Conservation (phyloP, 495 filamentous ascomycete species). For the Daldinia vernicosa region DNA sequence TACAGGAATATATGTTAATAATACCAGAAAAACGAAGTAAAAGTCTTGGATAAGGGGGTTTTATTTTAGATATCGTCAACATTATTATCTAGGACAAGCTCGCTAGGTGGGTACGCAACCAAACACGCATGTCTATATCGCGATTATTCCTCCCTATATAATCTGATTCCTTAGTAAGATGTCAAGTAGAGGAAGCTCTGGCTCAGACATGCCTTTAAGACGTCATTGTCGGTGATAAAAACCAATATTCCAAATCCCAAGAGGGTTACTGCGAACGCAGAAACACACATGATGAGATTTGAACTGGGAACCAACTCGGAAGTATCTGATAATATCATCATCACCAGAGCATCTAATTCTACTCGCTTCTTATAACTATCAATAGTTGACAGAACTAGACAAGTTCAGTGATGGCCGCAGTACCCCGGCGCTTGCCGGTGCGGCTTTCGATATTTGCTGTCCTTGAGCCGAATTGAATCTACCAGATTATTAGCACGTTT, state of each 20-base stretch:
- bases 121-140: not conserved
- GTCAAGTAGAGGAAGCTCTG: conserved; percentile 15
- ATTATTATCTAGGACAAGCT: not conserved
- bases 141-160: not conserved
- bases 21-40: not conserved
- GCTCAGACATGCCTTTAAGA: conserved; percentile 62
- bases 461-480: conserved; percentile 85
- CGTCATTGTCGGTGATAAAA: conserved; percentile 50
- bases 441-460: conserved; percentile 82
- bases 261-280: conserved; percentile 41
- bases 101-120: not conserved
- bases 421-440: conserved; percentile 74
- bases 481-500: conserved; percentile 22
- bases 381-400: not conserved
- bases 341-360: conserved; percentile 46
- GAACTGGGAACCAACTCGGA: conserved; percentile 55
- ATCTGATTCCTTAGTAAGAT: not conserved
- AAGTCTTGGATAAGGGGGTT: not conserved
- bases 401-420: conserved; percentile 55
- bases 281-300: conserved; percentile 42
- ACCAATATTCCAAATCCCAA: conserved; percentile 41
- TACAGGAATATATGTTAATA: not conserved
- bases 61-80: not conserved
- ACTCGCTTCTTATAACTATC: conserved; percentile 6
- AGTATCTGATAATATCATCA: conserved; percentile 71